Percentiles rank a stretch among this genome's conserved stretches.
phyloP scores from a whole-genome alignment of 2,329 filamentous ascomycete genomes.

The Clonostachys solani region DNA sequence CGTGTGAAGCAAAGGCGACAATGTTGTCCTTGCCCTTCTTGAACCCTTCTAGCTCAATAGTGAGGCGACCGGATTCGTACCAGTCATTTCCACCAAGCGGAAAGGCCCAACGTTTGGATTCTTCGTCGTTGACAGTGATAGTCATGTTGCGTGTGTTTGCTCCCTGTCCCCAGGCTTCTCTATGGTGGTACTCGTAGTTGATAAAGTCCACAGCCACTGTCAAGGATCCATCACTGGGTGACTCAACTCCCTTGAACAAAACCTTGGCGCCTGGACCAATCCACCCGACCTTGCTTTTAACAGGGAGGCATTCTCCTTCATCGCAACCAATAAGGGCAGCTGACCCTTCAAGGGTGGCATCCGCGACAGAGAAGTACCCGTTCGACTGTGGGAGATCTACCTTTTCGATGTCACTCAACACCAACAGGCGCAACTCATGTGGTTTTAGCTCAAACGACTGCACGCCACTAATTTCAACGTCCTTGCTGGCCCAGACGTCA shows the following conservation, averaged over 20 bases:
- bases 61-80: conserved; percentile 40
- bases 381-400: conserved; percentile 12
- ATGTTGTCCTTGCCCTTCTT: conserved; percentile 28
- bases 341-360: conserved; percentile 27
- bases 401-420: conserved; percentile 25
- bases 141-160: conserved; percentile 46
- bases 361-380: conserved; percentile 31
- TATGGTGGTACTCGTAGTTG: conserved; percentile 42
- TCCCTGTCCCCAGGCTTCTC: conserved; percentile 31
- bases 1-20: conserved; percentile 23
- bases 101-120: conserved; percentile 40
- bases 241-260: conserved; percentile 24
- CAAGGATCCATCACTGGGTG: conserved; percentile 22
- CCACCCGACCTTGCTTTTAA: conserved; percentile 34
- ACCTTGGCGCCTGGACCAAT: conserved; percentile 24
- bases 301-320: conserved; percentile 31
- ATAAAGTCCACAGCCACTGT: conserved; percentile 43
- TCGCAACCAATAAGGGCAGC: conserved; percentile 27
- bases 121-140: conserved; percentile 36
- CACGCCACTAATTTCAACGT: conserved; percentile 23
- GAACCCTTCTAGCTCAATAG: conserved; percentile 40
- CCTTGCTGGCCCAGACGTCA: conserved; percentile 31
- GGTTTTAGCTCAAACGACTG: conserved; percentile 23
- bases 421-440: conserved; percentile 32
- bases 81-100: conserved; percentile 45